Evolutionary conservation across 192 early-diverging fungal genomes (phyloP), one percentile per base, ranked within the genome.

Genomic region (Gaertneriomyces semiglobifer): DNA sequence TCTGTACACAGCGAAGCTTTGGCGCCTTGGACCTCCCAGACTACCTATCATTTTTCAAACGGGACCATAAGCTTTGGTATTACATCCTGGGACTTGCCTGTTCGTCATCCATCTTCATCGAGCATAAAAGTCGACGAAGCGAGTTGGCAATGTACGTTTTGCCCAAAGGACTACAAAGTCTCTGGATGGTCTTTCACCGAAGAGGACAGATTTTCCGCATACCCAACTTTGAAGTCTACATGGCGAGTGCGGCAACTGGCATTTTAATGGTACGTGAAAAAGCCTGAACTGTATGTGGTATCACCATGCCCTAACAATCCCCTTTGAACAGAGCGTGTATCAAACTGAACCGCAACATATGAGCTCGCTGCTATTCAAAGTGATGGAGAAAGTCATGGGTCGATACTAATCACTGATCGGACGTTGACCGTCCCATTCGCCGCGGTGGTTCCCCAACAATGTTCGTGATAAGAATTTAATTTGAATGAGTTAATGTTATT

Each of bases 71-170:
- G 69, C 78, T 74, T 39, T 40, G 81, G 16, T 91, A 90, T 55
- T 91, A 85, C 73, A 40, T 86, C 9, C 70, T 81, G 53, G 90
- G 88, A 6, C 63, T 87, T 20, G 60, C 82, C 19, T 82, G 84
- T 40, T 78, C 79, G 18, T 20, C 73, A 0, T 71, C 85, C 10
- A 90, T 92, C 52, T 81, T 92, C 66, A 57, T 89, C 3, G 90
- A 92, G 69, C 77, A 90, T 46, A 89, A 86, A 68, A 67, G 66
- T 14, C 71, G 87, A 58, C 74, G 90, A 14, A 70, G 78, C 9
- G 89, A 92, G 65, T 74, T 91, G 65, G 88, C 89, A 4, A 81
- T 92, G 75, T 91, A 92, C 76, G 86, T 88, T 4, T 66, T 91
- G 14, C 91, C 91, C 5, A 90, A 90, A 65, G 91, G 88, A 3